Evolutionary conservation across 495 filamentous ascomycete genomes (phyloP).

Genomic region (Rostrohypoxylon terebratum): DNA sequence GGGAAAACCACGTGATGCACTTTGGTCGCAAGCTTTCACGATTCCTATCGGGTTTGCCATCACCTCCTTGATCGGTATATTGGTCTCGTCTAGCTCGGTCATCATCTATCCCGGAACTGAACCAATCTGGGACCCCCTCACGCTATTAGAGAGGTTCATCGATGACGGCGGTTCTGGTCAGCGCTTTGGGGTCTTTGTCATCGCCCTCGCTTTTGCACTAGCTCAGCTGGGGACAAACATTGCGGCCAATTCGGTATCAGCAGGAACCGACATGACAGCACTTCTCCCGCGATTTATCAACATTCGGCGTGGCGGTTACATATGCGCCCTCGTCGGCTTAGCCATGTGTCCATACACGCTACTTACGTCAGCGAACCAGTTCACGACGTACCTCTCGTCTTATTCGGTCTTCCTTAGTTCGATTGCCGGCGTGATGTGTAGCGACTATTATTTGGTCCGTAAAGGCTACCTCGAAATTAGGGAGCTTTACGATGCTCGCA

Average conservation of each 20-base stretch:
- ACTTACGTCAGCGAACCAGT: constrained; percentile 80
- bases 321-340: constrained; percentile 85
- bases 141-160: constrained; percentile 79
- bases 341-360: constrained; percentile 93
- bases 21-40: constrained; percentile 91
- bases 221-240: constrained; percentile 95
- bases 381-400: constrained; percentile 93
- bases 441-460: constrained; percentile 91
- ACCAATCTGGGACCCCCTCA: constrained; percentile 88
- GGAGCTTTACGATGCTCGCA: constrained; percentile 80
- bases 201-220: constrained; percentile 82
- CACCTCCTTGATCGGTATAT: constrained; percentile 93
- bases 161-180: constrained; percentile 76
- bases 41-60: constrained; percentile 89
- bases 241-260: constrained; percentile 89
- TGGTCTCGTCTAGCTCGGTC: constrained; percentile 86
- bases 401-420: constrained; percentile 96
- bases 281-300: constrained; percentile 87
- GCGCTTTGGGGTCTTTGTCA: constrained; percentile 91
- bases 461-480: constrained; percentile 82
- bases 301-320: constrained; percentile 90
- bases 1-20: constrained; percentile 77
- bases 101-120: constrained; percentile 76
- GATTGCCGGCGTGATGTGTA: constrained; percentile 90
- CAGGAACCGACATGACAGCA: constrained; percentile 91